A percentile compares a stretch with the other conserved stretches of the same genome.
phyloP scores from a whole-genome alignment of 306 rosid species.

The Acmispon strigosus region DNA sequence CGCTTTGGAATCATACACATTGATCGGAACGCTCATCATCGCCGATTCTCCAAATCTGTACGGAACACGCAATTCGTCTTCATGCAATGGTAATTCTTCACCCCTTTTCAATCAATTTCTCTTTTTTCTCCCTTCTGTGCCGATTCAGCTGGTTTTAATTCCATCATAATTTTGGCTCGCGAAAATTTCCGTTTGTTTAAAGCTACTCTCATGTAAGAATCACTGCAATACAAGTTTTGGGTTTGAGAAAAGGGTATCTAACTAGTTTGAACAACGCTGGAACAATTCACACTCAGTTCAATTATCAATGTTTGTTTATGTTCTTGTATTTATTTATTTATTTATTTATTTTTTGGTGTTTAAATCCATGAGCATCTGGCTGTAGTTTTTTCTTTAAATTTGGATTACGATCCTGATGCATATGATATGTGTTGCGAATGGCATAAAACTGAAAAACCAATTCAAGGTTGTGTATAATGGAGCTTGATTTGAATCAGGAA shows the following conservation, averaged over 20 bases:
- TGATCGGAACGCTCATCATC: background rate
- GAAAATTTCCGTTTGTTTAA: background rate
- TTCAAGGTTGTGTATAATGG: slow-evolving; percentile 30
- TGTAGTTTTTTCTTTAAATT: background rate
- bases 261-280: background rate
- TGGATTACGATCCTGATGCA: slow-evolving; percentile 19
- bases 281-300: background rate
- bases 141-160: background rate
- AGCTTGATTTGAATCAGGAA: slow-evolving; percentile 65
- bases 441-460: slow-evolving; percentile 27
- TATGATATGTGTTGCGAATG: slow-evolving; percentile 8
- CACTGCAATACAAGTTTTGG: background rate
- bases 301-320: background rate
- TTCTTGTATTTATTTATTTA: background rate
- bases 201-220: background rate
- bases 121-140: background rate
- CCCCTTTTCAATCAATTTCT: background rate
- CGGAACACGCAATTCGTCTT: background rate
- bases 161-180: background rate
- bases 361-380: background rate
- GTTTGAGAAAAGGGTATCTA: background rate
- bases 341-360: background rate
- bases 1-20: background rate
- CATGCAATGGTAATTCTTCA: slow-evolving; percentile 12
- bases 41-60: background rate